Base-by-base conservation (phyloP, 108 stramenopile species). In the Mediolabrus comicus region DNA sequence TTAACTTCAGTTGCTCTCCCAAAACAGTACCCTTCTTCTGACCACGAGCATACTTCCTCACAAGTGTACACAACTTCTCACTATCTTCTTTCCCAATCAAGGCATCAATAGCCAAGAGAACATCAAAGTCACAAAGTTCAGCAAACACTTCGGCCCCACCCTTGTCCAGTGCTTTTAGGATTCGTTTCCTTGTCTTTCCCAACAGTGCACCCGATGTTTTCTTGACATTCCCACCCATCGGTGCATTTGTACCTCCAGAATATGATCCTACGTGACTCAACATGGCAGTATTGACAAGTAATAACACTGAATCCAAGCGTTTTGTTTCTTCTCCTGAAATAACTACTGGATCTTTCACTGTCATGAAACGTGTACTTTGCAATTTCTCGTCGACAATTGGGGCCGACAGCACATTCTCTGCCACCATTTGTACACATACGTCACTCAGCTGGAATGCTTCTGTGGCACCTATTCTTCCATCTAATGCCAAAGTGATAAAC, bases 361-460 rank as follows among this genome's bases (percentile, higher is more conserved):
- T 60, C 10, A 90, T 56, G n/a, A 69, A 62, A 19, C 87, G 71
- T 32, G 77, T 78, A 19, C 70, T 78, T 36, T 60, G 32, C 46
- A 49, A 34, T 28, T 28, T 54, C 28, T 74, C 77, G 16, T 78
- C 77, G 3, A 59, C 72, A 1, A 41, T 14, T 3, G 76, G 64
- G 41, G 62, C 4, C 10, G 49, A 24, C 30, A 89, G 62, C 61
- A 90, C 61, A 28, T 75, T 84, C 80, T 95, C 91, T 49, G 90
- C 84, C 1, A 89, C 88, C 91, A 95, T 95, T 78, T 95, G 94
- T 5, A 95, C 88, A 30, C 72, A 68, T 6, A 89, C 86, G 61
- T 95, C 91, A 61, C 87, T 89, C 63, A 95, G 66, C 75, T 92
- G 91, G 72, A 95, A 95, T 53, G 89, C 94, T 74, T 95, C 94